Evolutionary conservation across 352 stramenopile genomes (phyloP).

Genomic region (Globisporangium echinulatum): DNA sequence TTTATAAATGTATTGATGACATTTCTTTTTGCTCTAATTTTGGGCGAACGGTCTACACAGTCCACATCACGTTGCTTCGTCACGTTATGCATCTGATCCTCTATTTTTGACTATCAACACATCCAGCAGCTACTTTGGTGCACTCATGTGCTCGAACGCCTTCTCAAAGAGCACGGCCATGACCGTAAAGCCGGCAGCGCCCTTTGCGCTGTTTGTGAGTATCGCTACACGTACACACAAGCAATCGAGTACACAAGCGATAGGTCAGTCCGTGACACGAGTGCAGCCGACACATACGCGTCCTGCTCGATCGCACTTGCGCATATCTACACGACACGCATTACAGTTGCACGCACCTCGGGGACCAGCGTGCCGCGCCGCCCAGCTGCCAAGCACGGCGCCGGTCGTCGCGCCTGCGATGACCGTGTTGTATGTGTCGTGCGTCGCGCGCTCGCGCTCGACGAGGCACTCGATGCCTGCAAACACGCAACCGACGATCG

Average conservation of each 20-base stretch:
- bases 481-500: conserved; percentile 74
- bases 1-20: no score
- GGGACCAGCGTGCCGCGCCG: conserved; percentile 47
- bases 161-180: conserved; percentile 87
- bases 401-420: conserved; percentile 67
- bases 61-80: neutral
- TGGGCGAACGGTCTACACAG: no score
- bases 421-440: conserved; percentile 77
- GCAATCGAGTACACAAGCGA: conserved; percentile 1
- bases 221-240: conserved; percentile 32
- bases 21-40: no score
- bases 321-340: neutral
- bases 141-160: conserved; percentile 56
- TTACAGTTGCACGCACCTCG: conserved; percentile 30
- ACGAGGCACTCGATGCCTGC: conserved; percentile 78
- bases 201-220: conserved; percentile 64
- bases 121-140: conserved; percentile 15
- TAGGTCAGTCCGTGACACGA: neutral
- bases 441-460: conserved; percentile 68
- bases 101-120: neutral
- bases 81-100: neutral
- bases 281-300: neutral
- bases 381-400: conserved; percentile 59
- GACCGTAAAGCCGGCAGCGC: conserved; percentile 66
- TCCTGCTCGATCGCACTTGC: no score